These are phyloP conservation scores for Kodamaea restingae DNA, from an alignment of 805 yeast genomes.

Conservation along the genomic window DNA sequence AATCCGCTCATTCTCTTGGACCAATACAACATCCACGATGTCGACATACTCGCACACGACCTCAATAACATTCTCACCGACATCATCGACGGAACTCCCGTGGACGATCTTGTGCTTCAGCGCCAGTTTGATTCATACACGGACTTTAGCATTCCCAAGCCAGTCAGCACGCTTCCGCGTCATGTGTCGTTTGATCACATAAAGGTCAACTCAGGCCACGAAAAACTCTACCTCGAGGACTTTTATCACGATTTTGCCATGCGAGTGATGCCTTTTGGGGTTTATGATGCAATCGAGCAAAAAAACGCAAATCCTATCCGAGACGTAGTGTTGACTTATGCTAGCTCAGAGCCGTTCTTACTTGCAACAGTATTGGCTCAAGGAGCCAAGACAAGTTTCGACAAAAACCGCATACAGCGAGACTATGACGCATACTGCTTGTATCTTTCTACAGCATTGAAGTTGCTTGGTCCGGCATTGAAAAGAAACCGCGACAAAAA, in stretches of 20 bases:
- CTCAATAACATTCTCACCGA: slow-evolving; percentile 38
- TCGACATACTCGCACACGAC: slow-evolving; percentile 34
- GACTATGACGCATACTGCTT: slow-evolving; percentile 64
- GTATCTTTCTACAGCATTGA: slow-evolving; percentile 59
- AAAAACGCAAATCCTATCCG: slow-evolving; percentile 49
- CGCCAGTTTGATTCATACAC: slow-evolving; percentile 6
- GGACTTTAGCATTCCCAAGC: too few species aligned
- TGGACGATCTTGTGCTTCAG: slow-evolving; percentile 1
- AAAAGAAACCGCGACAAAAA: slow-evolving; percentile 16
- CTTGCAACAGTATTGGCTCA: slow-evolving; percentile 68
- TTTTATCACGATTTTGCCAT: slow-evolving; percentile 37
- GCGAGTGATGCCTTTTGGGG: slow-evolving; percentile 35
- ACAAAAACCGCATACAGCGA: slow-evolving; percentile 38
- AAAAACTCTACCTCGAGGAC: slow-evolving; percentile 33
- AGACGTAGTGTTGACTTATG: slow-evolving; percentile 57
- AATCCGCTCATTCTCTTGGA: too few species aligned
- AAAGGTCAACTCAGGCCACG: slow-evolving; percentile 23
- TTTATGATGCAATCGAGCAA: slow-evolving; percentile 26
- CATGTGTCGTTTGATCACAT: slow-evolving; percentile 30
- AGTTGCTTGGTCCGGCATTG: slow-evolving; percentile 48
- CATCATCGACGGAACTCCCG: slow-evolving; percentile 15
- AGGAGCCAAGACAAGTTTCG: slow-evolving; percentile 58
- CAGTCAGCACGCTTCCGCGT: too few species aligned
- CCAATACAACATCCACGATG: slow-evolving; percentile 22
- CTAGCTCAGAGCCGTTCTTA: slow-evolving; percentile 55